Percentiles rank a stretch among this genome's conserved stretches.
These are phyloP conservation scores for Globisporangium paroecandrum DNA, from an alignment of 352 stramenopile species.

Conservation along the genomic window DNA sequence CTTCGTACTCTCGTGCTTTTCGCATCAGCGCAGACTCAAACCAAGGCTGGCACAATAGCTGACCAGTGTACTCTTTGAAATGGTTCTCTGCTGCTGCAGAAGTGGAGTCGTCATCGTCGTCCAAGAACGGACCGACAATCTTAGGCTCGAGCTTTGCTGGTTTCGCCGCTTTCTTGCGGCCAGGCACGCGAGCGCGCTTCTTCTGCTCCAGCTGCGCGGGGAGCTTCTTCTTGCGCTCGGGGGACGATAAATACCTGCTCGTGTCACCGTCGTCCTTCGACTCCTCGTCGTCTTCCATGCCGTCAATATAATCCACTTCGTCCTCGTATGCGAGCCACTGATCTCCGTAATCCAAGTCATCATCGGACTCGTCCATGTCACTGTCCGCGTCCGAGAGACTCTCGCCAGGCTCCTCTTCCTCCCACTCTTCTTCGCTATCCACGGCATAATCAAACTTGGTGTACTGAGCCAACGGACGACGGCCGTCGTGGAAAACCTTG, in stretches of 20 bases:
- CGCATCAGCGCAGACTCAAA: constrained; percentile 53
- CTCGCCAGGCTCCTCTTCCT: constrained; percentile 85
- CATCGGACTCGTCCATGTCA: constrained; percentile 69
- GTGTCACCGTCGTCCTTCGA: constrained; percentile 18
- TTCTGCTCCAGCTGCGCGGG: constrained; percentile 49
- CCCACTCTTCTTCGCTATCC: constrained; percentile 87
- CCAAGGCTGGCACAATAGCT: constrained; percentile 30
- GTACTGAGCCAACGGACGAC: constrained; percentile 61
- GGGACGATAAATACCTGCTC: constrained; percentile 23
- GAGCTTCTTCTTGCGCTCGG: constrained; percentile 46
- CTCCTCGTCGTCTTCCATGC: constrained; percentile 19
- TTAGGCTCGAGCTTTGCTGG: constrained; percentile 63
- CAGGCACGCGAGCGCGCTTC: constrained; percentile 28
- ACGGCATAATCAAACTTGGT: constrained; percentile 71
- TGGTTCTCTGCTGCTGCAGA: constrained; percentile 4
- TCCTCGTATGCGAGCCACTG: constrained; percentile 86
- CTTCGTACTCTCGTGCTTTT: constrained; percentile 42
- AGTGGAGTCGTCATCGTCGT: constrained; percentile 17
- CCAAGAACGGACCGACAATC: constrained; percentile 47
- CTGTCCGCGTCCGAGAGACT: constrained; percentile 72
- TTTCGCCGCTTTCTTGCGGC: constrained; percentile 55
- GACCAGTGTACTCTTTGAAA: constrained; percentile 20
- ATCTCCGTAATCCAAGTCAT: constrained; percentile 82
- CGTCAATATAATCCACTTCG: constrained; percentile 83
- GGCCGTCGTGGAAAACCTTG: constrained; percentile 52